These are phyloP conservation scores for Teunomyces cretensis DNA, from an alignment of 805 yeast genomes.

Conservation along the genomic window DNA sequence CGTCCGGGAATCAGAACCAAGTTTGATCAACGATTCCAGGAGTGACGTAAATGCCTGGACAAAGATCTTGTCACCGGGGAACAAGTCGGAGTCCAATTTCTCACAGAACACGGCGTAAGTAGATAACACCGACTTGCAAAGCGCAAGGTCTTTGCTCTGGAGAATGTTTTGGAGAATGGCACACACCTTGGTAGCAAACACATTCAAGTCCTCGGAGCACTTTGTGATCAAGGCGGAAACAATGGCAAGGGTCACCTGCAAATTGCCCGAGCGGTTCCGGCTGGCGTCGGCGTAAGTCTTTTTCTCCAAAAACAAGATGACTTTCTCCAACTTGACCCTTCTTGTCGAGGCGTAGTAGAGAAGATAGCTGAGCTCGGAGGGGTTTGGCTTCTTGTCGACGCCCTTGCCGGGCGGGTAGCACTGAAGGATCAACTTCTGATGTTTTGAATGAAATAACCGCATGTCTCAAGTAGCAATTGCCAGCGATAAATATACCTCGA, in stretches of 20 bases:
- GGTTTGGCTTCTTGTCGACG: conserved; percentile 85
- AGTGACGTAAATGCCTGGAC: conserved; percentile 42
- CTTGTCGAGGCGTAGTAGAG: conserved; percentile 89
- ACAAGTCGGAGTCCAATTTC: conserved; percentile 59
- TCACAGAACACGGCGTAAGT: conserved; percentile 46
- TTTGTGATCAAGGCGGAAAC: conserved; percentile 65
- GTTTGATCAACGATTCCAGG: conserved; percentile 18
- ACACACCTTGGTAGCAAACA: conserved; percentile 71
- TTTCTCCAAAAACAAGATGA: conserved; percentile 63
- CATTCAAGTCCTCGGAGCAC: conserved; percentile 81
- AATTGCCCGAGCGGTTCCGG: conserved; percentile 70
- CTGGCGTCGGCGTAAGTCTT: conserved; percentile 61
- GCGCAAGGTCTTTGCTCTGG: conserved; percentile 56
- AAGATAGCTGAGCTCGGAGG: conserved; percentile 85
- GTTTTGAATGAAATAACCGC: conserved; percentile 64
- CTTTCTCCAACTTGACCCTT: conserved; percentile 85
- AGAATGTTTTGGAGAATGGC: conserved; percentile 55
- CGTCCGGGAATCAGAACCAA: conserved; percentile 13
- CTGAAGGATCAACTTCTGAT: conserved; percentile 83
- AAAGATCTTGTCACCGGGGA: conserved; percentile 64
- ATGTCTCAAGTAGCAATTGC: conserved; percentile 10
- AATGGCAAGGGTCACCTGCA: conserved; percentile 77
- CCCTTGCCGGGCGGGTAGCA: conserved; percentile 92
- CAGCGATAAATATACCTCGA: neutral
- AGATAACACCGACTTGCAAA: conserved; percentile 52